Conservation (phyloP, 305 asterid genomes). For the Fraxinus albicans region DNA sequence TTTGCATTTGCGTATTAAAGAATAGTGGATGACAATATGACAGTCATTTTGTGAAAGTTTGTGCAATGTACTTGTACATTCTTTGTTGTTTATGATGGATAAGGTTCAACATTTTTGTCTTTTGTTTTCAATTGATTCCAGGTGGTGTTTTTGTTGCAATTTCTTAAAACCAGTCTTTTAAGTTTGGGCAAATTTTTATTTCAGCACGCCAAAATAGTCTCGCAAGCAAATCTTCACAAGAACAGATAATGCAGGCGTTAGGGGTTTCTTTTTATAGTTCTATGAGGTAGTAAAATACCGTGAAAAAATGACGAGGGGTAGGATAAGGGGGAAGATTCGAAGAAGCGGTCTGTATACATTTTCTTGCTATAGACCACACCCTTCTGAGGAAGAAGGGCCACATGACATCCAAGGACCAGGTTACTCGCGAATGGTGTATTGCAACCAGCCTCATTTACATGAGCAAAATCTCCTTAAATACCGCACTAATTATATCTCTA, state of each 20-base stretch:
- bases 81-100: conserved; percentile 1
- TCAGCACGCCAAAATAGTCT: conserved; percentile 20
- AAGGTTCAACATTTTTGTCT: neutral
- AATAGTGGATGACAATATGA: conserved; percentile 19
- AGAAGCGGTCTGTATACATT: conserved; percentile 72
- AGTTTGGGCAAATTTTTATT: conserved; percentile 17
- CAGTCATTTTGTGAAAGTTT: conserved; percentile 8
- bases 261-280: conserved; percentile 20
- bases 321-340: conserved; percentile 57
- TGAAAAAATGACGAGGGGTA: conserved; percentile 56
- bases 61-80: conserved; percentile 13
- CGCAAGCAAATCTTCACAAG: conserved; percentile 26
- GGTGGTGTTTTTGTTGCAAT: conserved; percentile 27
- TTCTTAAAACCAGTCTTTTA: conserved; percentile 3
- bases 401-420: conserved; percentile 61
- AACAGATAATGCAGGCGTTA: conserved; percentile 29
- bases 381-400: conserved; percentile 49
- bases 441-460: conserved; percentile 67
- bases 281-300: conserved; percentile 17
- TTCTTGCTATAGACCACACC: conserved; percentile 47
- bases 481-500: conserved; percentile 63
- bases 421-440: conserved; percentile 57
- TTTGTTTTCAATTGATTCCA: conserved; percentile 19
- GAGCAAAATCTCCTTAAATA: conserved; percentile 53
- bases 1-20: conserved; percentile 15